Evolutionary conservation across 139 green algal genomes (phyloP).

Genomic region (Limnomonas spitsbergensis): DNA sequence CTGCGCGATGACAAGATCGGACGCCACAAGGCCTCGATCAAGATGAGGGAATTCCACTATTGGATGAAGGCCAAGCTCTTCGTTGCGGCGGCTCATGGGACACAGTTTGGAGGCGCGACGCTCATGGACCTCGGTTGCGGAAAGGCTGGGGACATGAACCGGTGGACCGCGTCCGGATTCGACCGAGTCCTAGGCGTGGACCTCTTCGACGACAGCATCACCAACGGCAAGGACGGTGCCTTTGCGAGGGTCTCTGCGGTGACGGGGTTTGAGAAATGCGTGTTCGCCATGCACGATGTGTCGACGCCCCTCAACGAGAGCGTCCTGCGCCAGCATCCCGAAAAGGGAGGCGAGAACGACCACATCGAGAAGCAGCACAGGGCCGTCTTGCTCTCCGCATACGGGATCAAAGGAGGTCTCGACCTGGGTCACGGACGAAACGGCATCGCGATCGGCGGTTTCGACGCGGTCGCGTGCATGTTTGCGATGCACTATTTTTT

Average conservation of each 20-base stretch:
- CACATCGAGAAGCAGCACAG: too few species aligned
- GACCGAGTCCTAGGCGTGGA: background rate
- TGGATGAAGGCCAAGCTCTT: constrained; percentile 1
- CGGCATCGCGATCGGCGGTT: background rate
- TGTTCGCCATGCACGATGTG: background rate
- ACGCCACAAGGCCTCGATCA: background rate
- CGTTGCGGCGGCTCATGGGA: background rate
- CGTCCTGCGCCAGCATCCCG: background rate
- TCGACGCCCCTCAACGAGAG: background rate
- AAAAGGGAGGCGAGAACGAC: too few species aligned
- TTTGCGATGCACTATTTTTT: constrained; percentile 15
- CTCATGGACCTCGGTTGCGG: constrained; percentile 1
- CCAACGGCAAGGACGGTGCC: background rate
- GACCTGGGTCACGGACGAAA: background rate
- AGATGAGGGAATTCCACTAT: constrained; percentile 2
- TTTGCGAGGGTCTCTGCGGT: background rate
- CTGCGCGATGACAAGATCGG: background rate
- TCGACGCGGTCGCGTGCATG: background rate
- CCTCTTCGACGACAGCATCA: background rate
- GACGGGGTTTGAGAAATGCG: background rate
- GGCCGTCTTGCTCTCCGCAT: background rate
- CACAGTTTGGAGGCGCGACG: background rate
- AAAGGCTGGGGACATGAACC: constrained; percentile 12
- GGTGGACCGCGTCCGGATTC: background rate
- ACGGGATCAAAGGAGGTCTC: background rate